A percentile compares a stretch with the other conserved stretches of the same genome.
These are phyloP conservation scores for Talaromyces sp. DNA, from an alignment of 2,329 filamentous ascomycete genomes.

Conservation along the genomic window DNA sequence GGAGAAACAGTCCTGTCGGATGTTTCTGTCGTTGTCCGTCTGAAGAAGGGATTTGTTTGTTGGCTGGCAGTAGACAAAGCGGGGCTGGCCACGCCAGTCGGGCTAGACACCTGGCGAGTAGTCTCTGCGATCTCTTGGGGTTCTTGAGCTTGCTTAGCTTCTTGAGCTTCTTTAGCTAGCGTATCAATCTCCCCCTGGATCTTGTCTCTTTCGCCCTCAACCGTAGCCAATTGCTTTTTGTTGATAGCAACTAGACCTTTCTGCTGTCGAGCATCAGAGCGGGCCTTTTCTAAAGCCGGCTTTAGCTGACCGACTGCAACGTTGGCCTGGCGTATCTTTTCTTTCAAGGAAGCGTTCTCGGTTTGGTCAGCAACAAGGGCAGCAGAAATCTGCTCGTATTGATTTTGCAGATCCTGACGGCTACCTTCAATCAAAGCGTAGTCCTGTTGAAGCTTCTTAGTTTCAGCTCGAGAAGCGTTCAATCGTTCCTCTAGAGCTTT, in stretches of 20 bases:
- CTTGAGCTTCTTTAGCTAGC: slow-evolving; percentile 61
- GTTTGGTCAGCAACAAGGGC: slow-evolving; percentile 81
- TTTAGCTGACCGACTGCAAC: slow-evolving; percentile 78
- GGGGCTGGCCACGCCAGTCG: slow-evolving; percentile 63
- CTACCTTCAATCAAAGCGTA: slow-evolving; percentile 77
- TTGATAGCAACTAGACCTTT: slow-evolving; percentile 97
- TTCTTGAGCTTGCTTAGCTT: slow-evolving; percentile 62
- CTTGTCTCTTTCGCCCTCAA: slow-evolving; percentile 84
- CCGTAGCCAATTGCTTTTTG: slow-evolving; percentile 92
- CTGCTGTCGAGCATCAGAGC: slow-evolving; percentile 86
- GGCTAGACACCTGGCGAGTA: slow-evolving; percentile 34
- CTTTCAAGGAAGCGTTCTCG: slow-evolving; percentile 81
- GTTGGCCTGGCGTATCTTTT: slow-evolving; percentile 80
- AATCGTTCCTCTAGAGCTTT: slow-evolving; percentile 82
- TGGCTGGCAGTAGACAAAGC: slow-evolving; percentile 58
- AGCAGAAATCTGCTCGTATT: slow-evolving; percentile 71
- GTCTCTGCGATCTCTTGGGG: slow-evolving; percentile 42
- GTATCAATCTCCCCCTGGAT: slow-evolving; percentile 73
- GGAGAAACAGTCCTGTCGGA: slow-evolving; percentile 51
- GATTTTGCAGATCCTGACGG: slow-evolving; percentile 74
- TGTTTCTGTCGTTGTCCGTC: slow-evolving; percentile 52
- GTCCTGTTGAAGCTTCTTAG: slow-evolving; percentile 77
- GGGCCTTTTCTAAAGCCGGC: slow-evolving; percentile 88
- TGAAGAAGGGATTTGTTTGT: slow-evolving; percentile 93
- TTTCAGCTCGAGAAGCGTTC: slow-evolving; percentile 70